Percentiles rank a stretch among this genome's conserved stretches.
Conservation (phyloP, 331 rosid species). For the Quercus lobata region DNA sequence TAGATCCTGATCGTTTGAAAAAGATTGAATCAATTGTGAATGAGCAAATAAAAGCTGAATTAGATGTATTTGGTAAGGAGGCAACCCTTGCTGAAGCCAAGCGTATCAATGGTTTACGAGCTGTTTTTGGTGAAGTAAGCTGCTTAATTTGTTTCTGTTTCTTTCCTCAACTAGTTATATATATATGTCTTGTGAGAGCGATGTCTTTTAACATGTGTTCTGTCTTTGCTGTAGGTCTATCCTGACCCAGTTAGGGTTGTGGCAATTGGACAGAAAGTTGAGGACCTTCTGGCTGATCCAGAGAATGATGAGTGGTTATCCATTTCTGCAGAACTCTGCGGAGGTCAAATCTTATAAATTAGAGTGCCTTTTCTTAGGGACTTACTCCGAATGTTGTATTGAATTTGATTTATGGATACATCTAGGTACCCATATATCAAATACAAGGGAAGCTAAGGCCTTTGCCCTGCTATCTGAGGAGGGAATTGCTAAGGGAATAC, state of each 20-base stretch:
- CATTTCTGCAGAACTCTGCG: conserved; percentile 89
- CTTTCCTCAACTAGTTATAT: neutral
- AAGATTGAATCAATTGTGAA: conserved; percentile 82
- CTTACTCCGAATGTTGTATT: conserved; percentile 11
- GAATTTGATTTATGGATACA: conserved; percentile 24
- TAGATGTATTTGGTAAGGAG: conserved; percentile 76
- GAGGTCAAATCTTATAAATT: conserved; percentile 48
- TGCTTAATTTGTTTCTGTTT: conserved; percentile 13
- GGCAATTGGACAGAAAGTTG: conserved; percentile 76
- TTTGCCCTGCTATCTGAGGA: conserved; percentile 96
- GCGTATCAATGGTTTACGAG: conserved; percentile 80
- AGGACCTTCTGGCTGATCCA: conserved; percentile 84
- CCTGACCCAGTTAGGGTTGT: conserved; percentile 98
- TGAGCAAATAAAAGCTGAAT: conserved; percentile 76
- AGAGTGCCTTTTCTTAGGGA: conserved; percentile 4
- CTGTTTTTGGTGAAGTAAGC: conserved; percentile 97
- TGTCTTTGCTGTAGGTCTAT: conserved; percentile 63
- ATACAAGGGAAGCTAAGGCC: conserved; percentile 88
- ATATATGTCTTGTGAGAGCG: neutral
- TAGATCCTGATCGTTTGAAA: conserved; percentile 67
- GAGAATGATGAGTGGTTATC: conserved; percentile 66
- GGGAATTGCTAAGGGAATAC: conserved; percentile 92
- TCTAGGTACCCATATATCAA: conserved; percentile 85
- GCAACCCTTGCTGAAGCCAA: conserved; percentile 72
- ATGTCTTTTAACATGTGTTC: conserved; percentile 3